Base-by-base conservation (phyloP, 75 land plant genomes). In the Cryptomeria japonica region DNA sequence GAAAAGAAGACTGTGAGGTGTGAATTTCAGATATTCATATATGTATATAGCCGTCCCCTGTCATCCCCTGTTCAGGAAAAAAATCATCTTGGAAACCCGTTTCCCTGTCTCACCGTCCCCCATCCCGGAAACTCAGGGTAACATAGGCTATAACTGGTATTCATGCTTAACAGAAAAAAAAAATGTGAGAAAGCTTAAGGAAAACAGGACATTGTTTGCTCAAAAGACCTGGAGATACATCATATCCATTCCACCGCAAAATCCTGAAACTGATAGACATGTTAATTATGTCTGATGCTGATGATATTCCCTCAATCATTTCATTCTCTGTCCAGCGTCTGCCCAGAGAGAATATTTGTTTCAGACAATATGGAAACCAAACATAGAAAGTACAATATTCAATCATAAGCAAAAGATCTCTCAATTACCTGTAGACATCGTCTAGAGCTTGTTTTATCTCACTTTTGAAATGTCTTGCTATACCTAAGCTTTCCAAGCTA, bases 381-480 rank as follows among this genome's bases (percentile, higher is more conserved):
- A n/a, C 49, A 80, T 42, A 42, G 28, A 41, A 80, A 22, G 18
- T 42, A 80, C 9, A 80, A 42, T 42, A 80, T 80, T 31, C 22
- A 42, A 25, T 42, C 42, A 80, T 25, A 80, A 80, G 47, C n/a
- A 80, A 80, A 46, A 3, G 46, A 80, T 70, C 8, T n/a, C 41
- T 42, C 49, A 42, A 73, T 56, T 88, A 95, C 96, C 93, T 89
- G 85, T 93, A 94, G 72, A 88, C 85, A 41, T 88, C 90, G 70
- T 94, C 96, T 85, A 94, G 47, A 28, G 92, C 87, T 12, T 53
- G 87, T 42, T 77, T 83, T 32, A 95, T 92, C 82, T 95, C 94
- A 22, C 87, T 15, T 19, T 0, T 83, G 85, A 93, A 95, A 89
- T 94, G 89, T 9, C 88, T 86, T 90, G 80, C 93, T 85, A 95